phyloP scores from a whole-genome alignment of 495 filamentous ascomycete genomes.

The Aspergillus leporis region DNA sequence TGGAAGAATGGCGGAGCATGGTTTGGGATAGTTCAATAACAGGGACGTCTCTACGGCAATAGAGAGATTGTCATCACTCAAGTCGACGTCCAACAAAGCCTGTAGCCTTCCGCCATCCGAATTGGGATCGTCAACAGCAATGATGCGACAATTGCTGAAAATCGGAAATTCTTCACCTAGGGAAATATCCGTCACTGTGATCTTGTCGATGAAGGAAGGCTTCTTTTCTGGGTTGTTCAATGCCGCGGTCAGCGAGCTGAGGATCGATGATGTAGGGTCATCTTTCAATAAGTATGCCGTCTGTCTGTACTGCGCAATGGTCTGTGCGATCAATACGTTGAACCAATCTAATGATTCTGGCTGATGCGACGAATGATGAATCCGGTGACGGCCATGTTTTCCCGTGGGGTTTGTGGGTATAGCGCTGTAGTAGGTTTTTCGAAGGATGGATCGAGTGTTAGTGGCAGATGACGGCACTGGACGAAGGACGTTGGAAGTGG shows the following conservation, averaged over 20 bases:
- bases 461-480: slow-evolving; percentile 54
- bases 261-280: slow-evolving; percentile 65
- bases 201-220: slow-evolving; percentile 89
- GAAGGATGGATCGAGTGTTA: slow-evolving; percentile 87
- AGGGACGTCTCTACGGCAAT: slow-evolving; percentile 92
- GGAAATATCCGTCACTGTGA: slow-evolving; percentile 87
- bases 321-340: slow-evolving; percentile 95
- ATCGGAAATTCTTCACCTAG: slow-evolving; percentile 97
- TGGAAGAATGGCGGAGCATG: slow-evolving; percentile 84
- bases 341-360: slow-evolving; percentile 99
- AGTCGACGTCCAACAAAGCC: slow-evolving; percentile 93
- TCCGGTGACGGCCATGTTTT: slow-evolving; percentile 47
- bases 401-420: slow-evolving; percentile 46
- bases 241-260: slow-evolving; percentile 86
- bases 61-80: slow-evolving; percentile 89
- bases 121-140: slow-evolving; percentile 56
- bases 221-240: slow-evolving; percentile 79
- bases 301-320: slow-evolving; percentile 89
- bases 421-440: slow-evolving; percentile 97
- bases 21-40: slow-evolving; percentile 89
- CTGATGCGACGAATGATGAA: slow-evolving; percentile 74
- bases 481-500: slow-evolving; percentile 71
- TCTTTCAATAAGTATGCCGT: slow-evolving; percentile 85
- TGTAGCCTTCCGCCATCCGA: slow-evolving; percentile 70
- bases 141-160: slow-evolving; percentile 96